phyloP scores from a whole-genome alignment of 2,329 filamentous ascomycete genomes.

The Blastomyces silverae region DNA sequence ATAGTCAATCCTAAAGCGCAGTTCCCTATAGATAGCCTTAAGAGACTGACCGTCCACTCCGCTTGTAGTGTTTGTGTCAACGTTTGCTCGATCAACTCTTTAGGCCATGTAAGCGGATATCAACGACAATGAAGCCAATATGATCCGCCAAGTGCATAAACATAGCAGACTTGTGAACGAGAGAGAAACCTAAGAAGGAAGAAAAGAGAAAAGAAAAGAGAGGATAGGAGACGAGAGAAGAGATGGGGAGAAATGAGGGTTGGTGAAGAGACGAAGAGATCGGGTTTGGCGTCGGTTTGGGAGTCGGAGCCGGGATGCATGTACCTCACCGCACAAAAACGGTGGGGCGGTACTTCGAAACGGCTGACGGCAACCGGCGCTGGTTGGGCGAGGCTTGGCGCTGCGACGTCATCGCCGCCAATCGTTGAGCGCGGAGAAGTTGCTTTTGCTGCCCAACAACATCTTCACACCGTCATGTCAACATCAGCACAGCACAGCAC shows the following conservation, averaged over 20 bases:
- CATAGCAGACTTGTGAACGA: neutral
- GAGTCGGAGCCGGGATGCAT: neutral
- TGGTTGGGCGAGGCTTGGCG: neutral
- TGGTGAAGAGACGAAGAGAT: neutral
- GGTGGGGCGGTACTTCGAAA: slow-evolving; percentile 1
- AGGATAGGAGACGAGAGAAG: neutral
- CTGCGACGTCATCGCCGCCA: neutral
- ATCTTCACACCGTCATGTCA: neutral
- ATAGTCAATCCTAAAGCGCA: neutral
- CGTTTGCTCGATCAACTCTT: neutral
- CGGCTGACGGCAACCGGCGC: neutral
- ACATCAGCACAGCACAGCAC: neutral
- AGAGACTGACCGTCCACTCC: neutral
- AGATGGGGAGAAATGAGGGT: no score
- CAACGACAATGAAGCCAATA: neutral
- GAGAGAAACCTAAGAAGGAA: neutral
- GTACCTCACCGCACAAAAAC: slow-evolving; percentile 3
- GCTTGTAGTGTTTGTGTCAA: slow-evolving; percentile 3
- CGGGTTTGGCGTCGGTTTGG: no score
- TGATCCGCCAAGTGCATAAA: neutral
- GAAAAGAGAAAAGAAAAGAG: neutral
- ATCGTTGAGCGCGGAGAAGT: neutral
- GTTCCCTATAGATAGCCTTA: neutral
- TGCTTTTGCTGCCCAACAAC: slow-evolving; percentile 4
- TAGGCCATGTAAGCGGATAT: neutral